Evolutionary conservation across 1,139 yeast genomes (phyloP).

Genomic region (Suhomyces bolitotheri): DNA sequence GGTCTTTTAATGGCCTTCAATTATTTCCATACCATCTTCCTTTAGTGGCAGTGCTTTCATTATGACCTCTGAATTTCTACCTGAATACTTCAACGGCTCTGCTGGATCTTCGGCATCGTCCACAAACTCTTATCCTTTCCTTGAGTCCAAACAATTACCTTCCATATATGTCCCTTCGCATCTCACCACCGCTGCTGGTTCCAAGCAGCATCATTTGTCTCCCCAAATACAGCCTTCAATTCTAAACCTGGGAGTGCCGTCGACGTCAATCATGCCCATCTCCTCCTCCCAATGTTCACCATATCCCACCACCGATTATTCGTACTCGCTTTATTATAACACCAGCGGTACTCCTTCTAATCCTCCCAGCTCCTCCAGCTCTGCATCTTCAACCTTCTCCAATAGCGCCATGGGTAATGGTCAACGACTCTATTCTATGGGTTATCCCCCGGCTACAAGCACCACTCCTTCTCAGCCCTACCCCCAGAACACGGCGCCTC

Average conservation of each 20-base stretch:
- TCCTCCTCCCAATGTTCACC: too few relatives aligned
- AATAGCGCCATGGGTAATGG: too few relatives aligned
- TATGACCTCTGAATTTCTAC: slow-evolving; percentile 13
- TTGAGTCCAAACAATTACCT: slow-evolving; percentile 14
- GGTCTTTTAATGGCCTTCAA: too few relatives aligned
- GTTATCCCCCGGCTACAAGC: background rate
- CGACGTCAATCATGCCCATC: background rate
- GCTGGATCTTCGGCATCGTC: slow-evolving; percentile 5
- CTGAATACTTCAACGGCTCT: slow-evolving; percentile 11
- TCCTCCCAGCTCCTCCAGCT: slow-evolving; percentile 1
- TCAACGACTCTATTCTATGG: slow-evolving; percentile 2
- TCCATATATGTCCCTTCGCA: slow-evolving; percentile 11
- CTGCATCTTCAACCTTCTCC: slow-evolving; percentile 10
- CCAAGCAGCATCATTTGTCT: slow-evolving; percentile 4
- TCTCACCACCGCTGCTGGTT: background rate
- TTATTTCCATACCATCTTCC: too few relatives aligned
- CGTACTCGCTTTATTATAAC: slow-evolving; percentile 14
- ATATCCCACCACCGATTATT: slow-evolving; percentile 5
- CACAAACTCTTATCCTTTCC: slow-evolving; percentile 8
- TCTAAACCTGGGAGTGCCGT: background rate
- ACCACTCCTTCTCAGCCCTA: slow-evolving; percentile 4
- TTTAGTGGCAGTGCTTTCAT: too few relatives aligned
- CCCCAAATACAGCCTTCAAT: slow-evolving; percentile 1
- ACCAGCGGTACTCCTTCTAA: slow-evolving; percentile 6
- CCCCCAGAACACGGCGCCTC: slow-evolving; percentile 3